Conservation (phyloP, 225 moss, liverwort and hornwort genomes). For the Antitrichia curtipendula region DNA sequence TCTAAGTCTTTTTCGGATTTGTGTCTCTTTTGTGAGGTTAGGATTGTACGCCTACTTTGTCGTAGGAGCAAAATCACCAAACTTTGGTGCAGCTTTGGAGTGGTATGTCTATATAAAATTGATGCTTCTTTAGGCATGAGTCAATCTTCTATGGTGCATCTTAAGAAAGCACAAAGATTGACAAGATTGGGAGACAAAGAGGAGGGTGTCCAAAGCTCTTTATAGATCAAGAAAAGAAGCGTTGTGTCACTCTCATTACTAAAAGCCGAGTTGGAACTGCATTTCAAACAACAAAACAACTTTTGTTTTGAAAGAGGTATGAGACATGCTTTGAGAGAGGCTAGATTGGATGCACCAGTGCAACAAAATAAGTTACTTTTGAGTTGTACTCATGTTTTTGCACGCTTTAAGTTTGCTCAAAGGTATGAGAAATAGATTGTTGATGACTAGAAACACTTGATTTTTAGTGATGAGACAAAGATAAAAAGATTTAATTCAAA, state of each 20-base stretch:
- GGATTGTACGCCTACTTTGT: no score
- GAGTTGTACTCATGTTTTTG: no score
- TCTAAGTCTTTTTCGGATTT: not conserved
- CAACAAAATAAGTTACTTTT: no score
- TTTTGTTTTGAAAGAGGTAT: not conserved
- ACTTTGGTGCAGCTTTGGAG: no score
- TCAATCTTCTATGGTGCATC: not conserved
- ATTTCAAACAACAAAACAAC: not conserved
- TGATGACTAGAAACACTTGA: no score
- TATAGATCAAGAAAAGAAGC: not conserved
- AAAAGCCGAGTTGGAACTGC: accelerated
- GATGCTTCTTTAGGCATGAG: not conserved
- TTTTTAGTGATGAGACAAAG: no score
- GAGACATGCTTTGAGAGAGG: not conserved
- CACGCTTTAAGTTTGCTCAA: no score
- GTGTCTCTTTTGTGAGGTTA: not conserved
- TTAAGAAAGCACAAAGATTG: not conserved
- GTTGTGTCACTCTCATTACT: no score
- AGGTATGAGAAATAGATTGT: no score
- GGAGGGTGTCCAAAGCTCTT: not conserved
- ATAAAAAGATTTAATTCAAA: no score
- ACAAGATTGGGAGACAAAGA: not conserved
- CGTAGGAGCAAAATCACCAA: no score
- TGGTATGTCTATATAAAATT: not conserved
- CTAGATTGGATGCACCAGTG: not conserved